Conservation (phyloP, 1,284 basidiomycete species). For the Gomphus bonarii region DNA sequence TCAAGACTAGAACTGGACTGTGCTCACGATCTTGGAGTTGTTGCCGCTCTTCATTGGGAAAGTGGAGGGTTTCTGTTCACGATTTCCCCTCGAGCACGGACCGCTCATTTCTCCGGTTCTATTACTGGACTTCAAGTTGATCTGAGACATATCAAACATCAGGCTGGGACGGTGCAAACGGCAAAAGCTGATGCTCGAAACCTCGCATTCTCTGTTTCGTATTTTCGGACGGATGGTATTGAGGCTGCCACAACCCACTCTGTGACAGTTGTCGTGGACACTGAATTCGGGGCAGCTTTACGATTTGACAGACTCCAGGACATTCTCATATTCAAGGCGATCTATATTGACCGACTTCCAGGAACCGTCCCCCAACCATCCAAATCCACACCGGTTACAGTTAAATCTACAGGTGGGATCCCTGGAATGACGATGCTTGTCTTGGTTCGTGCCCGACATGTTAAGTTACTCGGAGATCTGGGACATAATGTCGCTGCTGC, state of each 20-base stretch:
- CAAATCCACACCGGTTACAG: constrained; percentile 13
- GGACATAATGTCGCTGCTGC: constrained; percentile 48
- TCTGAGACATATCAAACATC: constrained; percentile 48
- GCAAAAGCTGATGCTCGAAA: constrained; percentile 64
- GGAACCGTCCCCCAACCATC: constrained; percentile 13
- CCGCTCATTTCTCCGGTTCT: constrained; percentile 64
- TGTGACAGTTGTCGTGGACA: constrained; percentile 63
- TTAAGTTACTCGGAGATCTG: constrained; percentile 67
- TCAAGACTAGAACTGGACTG: constrained; percentile 80
- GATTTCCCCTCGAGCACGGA: constrained; percentile 59
- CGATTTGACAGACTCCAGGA: constrained; percentile 78
- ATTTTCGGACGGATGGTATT: constrained; percentile 39
- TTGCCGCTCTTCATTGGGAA: constrained; percentile 80
- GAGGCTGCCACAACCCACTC: constrained; percentile 36
- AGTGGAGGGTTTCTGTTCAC: constrained; percentile 82
- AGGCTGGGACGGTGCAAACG: constrained; percentile 50
- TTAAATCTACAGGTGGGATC: constrained; percentile 18
- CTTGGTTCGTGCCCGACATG: constrained; percentile 59
- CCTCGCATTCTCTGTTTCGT: constrained; percentile 61
- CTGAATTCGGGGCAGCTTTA: constrained; percentile 63
- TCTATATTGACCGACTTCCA: constrained; percentile 81
- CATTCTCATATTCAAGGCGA: constrained; percentile 81
- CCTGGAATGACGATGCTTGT: constrained; percentile 48
- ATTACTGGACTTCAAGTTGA: constrained; percentile 72
- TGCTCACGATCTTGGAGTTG: constrained; percentile 80